Conservation (phyloP, 1,284 basidiomycete species). For the Mycena sp. region DNA sequence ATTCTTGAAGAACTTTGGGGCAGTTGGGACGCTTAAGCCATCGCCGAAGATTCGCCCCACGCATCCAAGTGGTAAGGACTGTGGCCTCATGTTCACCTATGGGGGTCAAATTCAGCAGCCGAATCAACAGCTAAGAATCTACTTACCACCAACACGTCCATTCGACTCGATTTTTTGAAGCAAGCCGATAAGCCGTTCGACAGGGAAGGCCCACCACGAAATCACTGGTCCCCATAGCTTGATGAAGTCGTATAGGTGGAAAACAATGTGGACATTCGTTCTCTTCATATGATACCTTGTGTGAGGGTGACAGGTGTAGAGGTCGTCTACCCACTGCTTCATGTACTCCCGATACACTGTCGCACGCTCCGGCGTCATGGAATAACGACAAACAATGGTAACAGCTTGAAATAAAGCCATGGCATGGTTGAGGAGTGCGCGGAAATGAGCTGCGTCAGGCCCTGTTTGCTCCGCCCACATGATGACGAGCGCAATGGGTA, state of each 20-base stretch:
- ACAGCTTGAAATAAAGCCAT: conserved; percentile 41
- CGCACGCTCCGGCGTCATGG: conserved; percentile 23
- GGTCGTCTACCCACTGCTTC: conserved; percentile 31
- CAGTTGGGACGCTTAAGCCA: conserved; percentile 12
- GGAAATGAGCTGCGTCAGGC: background rate
- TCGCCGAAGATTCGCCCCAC: conserved; percentile 5
- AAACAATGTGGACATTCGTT: conserved; percentile 38
- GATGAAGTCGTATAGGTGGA: conserved; percentile 46
- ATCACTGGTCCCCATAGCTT: conserved; percentile 43
- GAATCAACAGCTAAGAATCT: background rate
- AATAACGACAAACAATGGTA: conserved; percentile 23
- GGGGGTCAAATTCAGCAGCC: background rate
- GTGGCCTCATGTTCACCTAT: conserved; percentile 9
- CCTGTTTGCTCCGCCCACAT: conserved; percentile 35
- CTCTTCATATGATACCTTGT: conserved; percentile 14
- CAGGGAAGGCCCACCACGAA: conserved; percentile 49
- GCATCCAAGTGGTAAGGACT: conserved; percentile 1
- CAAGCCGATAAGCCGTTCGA: conserved; percentile 44
- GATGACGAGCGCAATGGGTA: conserved; percentile 43
- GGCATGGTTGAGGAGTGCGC: conserved; percentile 34
- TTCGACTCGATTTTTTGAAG: conserved; percentile 40
- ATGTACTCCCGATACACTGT: conserved; percentile 28
- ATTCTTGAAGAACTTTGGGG: conserved; percentile 1
- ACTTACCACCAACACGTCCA: conserved; percentile 29
- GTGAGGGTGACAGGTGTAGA: conserved; percentile 34